Evolutionary conservation across 306 rosid species (phyloP), one percentile per base, ranked within the genome.

Genomic region (Rubus idaeus): DNA sequence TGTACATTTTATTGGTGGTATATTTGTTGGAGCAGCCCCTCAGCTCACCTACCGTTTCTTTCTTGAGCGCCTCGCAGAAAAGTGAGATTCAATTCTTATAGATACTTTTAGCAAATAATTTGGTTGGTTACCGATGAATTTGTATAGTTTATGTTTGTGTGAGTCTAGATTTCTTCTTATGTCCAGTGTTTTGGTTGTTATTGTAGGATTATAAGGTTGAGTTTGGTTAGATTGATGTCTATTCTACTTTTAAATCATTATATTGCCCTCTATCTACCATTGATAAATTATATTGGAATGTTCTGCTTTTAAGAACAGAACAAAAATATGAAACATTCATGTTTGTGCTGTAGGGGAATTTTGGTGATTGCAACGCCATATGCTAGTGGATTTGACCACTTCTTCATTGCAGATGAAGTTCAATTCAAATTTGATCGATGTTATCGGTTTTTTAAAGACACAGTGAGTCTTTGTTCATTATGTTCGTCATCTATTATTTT

Each of bases 1-100:
- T 75, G 94, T 85, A 41, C 99, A 95, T 87, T 95, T 95, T 86
- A 81, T 95, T 18, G 99, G 99, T 63, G 99, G 99, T 46, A 86
- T 92, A 73, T 95, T 95, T 90, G 97, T 95, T 68, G 97, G 99
- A 74, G 99, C 97, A 63, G 97, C 99, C 17, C 99, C 99, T 79
- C 99, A 92, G 86, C 97, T 95, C 75, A 83, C 99, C 73, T 95
- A 95, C 82, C 97, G 97, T 4, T 79, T 88, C 91, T 95, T 92
- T 86, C 91, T 95, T 47, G 97, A 95, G 88, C 87, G 94, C 62
- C 97, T 95, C 47, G 86, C 97, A 7, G 91, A 92, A 82, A 87
- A 79, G 97, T 92, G 84, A 84, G 97, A 66, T 66, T 9, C 10
- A 5, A 7, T 21, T 41, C 50, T 63, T 60, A 8, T 69, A 23